These are phyloP conservation scores for Halenospora varia DNA, from an alignment of 495 filamentous ascomycete species.

Conservation along the genomic window DNA sequence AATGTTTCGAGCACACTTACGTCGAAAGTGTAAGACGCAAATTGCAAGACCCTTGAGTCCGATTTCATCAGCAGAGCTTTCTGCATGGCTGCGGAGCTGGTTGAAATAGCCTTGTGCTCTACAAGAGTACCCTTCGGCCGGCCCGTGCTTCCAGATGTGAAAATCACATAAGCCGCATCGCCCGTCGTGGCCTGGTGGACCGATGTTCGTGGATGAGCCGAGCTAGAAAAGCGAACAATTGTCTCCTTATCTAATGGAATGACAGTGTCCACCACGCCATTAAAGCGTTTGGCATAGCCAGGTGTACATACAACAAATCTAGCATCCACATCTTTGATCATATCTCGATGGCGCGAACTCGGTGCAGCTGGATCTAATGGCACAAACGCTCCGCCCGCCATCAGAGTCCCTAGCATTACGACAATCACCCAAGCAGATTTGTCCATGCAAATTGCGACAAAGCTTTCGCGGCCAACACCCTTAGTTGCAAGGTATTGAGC, in stretches of 20 bases:
- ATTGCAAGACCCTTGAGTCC: slow-evolving; percentile 56
- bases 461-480: not conserved
- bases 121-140: slow-evolving; percentile 40
- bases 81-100: slow-evolving; percentile 41
- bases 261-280: not conserved
- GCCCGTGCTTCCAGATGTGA: slow-evolving; percentile 42
- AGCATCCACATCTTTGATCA: slow-evolving; percentile 12
- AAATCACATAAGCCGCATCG: slow-evolving; percentile 40
- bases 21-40: slow-evolving; percentile 67
- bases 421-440: slow-evolving; percentile 42
- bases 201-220: not conserved
- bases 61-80: slow-evolving; percentile 44
- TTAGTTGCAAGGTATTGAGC: slow-evolving; percentile 1
- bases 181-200: not conserved
- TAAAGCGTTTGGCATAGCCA: not conserved
- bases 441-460: slow-evolving; percentile 30
- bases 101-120: slow-evolving; percentile 37
- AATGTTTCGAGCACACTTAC: slow-evolving; percentile 63
- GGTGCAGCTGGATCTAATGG: slow-evolving; percentile 40
- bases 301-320: not conserved
- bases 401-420: slow-evolving; percentile 40
- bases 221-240: not conserved
- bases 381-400: slow-evolving; percentile 42
- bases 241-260: not conserved
- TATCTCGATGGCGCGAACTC: not conserved